phyloP scores from a whole-genome alignment of 2,329 filamentous ascomycete genomes.

The Penicillium sp. region DNA sequence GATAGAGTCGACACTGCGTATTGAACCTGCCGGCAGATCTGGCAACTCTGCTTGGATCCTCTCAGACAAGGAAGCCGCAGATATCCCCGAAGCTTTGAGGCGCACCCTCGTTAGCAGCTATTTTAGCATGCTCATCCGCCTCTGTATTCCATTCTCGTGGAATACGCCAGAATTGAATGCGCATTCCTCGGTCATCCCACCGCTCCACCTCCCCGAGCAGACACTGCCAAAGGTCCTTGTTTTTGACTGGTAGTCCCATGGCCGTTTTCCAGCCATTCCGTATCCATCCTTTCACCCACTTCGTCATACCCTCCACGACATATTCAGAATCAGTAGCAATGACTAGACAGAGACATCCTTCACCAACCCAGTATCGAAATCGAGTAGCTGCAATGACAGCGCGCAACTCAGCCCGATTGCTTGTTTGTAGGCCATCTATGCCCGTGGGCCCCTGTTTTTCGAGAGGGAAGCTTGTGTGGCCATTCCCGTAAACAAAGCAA shows the following conservation, averaged over 20 bases:
- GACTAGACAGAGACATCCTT: constrained; percentile 46
- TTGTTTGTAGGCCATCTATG: constrained; percentile 39
- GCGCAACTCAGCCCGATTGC: constrained; percentile 56
- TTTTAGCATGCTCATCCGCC: background rate
- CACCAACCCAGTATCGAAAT: constrained; percentile 45
- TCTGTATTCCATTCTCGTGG: background rate
- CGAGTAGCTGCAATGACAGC: constrained; percentile 53
- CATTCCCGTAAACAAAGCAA: background rate
- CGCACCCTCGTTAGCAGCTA: background rate
- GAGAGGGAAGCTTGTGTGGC: background rate
- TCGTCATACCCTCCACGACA: constrained; percentile 47
- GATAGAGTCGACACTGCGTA: too few relatives aligned
- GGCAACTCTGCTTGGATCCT: background rate
- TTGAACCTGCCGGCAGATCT: background rate
- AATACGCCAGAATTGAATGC: background rate
- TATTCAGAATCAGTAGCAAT: constrained; percentile 57
- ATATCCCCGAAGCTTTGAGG: background rate
- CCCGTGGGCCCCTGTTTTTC: background rate
- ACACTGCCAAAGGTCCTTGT: constrained; percentile 46
- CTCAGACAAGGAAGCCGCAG: background rate
- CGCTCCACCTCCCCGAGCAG: constrained; percentile 45
- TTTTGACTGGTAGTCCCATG: background rate
- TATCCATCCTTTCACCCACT: constrained; percentile 38
- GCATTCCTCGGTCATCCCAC: constrained; percentile 27
- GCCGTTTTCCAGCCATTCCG: constrained; percentile 43